A percentile compares a stretch with the other conserved stretches of the same genome.
Conservation (phyloP, 768 basidiomycete species). For the Leccinum longicurvipes region DNA sequence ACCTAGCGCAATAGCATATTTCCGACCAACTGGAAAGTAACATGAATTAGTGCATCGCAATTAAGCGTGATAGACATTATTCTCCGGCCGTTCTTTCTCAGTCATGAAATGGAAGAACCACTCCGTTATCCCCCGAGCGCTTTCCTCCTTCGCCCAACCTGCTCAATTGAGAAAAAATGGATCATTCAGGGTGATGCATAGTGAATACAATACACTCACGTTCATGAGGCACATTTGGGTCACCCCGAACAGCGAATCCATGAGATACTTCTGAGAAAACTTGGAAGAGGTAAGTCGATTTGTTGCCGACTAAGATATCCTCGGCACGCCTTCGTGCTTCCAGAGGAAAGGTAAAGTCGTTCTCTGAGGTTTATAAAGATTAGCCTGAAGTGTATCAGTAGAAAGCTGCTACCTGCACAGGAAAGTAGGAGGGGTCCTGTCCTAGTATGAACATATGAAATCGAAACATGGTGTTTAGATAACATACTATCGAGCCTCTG, state of each 20-base stretch:
- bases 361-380: conserved; percentile 34
- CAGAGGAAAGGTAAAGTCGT: conserved; percentile 48
- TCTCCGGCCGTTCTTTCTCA: background rate
- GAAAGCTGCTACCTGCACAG: conserved; percentile 15
- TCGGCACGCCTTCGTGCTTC: conserved; percentile 53
- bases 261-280: conserved; percentile 45
- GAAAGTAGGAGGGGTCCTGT: conserved; percentile 26
- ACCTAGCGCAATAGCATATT: background rate
- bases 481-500: conserved; percentile 43
- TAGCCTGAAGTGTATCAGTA: background rate
- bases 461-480: background rate
- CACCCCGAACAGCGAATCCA: conserved; percentile 27
- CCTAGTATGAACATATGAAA: background rate
- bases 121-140: conserved; percentile 43
- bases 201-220: conserved; percentile 13
- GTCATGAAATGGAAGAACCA: conserved; percentile 47
- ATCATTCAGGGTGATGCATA: background rate
- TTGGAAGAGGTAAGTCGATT: conserved; percentile 52
- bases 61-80: no score
- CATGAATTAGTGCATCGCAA: no score
- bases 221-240: conserved; percentile 12
- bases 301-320: conserved; percentile 47
- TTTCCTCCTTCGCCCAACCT: conserved; percentile 62
- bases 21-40: background rate
- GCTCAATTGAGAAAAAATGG: background rate